Evolutionary conservation across 306 rosid species (phyloP).

Genomic region (Pterocarpus macrocarpus): DNA sequence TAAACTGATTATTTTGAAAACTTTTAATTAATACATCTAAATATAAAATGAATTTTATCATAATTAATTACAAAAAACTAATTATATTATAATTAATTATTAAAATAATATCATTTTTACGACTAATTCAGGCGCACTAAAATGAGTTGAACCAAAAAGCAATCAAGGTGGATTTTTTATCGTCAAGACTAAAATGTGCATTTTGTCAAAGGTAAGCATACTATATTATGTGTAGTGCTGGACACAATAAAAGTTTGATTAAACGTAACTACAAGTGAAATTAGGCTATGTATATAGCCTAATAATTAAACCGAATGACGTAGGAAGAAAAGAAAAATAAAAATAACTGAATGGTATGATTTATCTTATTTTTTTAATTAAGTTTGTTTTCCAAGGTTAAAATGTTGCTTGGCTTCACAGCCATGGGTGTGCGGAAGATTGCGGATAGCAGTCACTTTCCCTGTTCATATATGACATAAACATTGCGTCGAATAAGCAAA

Average conservation of each 20-base stretch:
- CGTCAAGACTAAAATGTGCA: no score
- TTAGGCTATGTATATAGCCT: background rate
- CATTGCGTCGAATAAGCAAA: slow-evolving; percentile 22
- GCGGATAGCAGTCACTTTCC: slow-evolving; percentile 31
- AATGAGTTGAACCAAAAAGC: no score
- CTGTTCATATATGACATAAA: background rate
- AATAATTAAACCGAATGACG: background rate
- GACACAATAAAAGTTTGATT: no score
- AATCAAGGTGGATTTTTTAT: background rate
- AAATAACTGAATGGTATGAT: background rate
- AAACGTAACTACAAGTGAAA: no score
- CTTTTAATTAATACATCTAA: no score
- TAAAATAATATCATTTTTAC: no score
- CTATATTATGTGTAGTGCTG: no score
- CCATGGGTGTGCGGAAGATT: slow-evolving; percentile 42
- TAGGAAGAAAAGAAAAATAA: background rate
- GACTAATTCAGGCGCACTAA: no score
- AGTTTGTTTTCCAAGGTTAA: background rate
- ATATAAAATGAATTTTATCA: no score
- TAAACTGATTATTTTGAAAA: no score
- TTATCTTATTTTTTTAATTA: background rate
- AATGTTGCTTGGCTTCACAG: slow-evolving; percentile 62
- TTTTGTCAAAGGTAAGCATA: background rate
- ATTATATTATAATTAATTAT: no score
- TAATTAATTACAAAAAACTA: no score